Base-by-base conservation (phyloP, 108 stramenopile genomes). In the Pseudonitzschia multistriata region DNA sequence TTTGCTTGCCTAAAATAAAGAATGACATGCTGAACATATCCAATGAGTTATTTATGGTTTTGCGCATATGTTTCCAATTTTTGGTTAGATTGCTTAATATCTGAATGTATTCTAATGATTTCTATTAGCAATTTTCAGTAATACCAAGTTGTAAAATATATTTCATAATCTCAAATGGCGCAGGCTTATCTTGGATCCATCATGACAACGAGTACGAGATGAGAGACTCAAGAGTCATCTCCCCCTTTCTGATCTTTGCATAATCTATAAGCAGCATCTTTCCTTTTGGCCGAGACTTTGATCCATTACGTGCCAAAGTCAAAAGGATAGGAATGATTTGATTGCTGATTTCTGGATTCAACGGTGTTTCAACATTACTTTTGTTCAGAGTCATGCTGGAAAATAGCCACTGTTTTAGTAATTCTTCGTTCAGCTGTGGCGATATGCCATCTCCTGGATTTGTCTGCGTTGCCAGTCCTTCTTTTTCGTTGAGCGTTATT, bases 231-330 rank as follows among this genome's bases (percentile, higher is more conserved):
- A 55, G 24, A 11, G 59, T 56, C 52, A 78, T 71, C 62, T 86
- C 83, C 11, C 85, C 85, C n/a, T 74, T 83, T n/a, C 36, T 24
- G 34, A 86, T 71, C 25, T 76, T 81, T 3, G 74, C 82, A 70
- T 73, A 86, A 56, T 86, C 85, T 39, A 79, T 64, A 22, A 86
- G 66, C 3, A 77, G 48, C 74, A 86, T 71, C 47, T 82, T 86
- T 19, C 81, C 83, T 54, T 79, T 79, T 47, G 83, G 60, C n/a
- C 78, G 80, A 6, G 67, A 65, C 53, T 79, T 79, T 22, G 61
- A 42, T 27, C 81, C 83, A 40, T 80, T 48, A 4, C 65, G 74
- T 13, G 78, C 81, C 71, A 86, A 54, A 31, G 47, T 64, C 39
- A 76, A 68, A 19, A 86, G 56, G 5, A 82, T 76, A 10, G 60